Percentiles rank a stretch among this genome's conserved stretches.
Evolutionary conservation across 176 grass and related monocot species (phyloP).

Genomic region (Thalia dealbata): DNA sequence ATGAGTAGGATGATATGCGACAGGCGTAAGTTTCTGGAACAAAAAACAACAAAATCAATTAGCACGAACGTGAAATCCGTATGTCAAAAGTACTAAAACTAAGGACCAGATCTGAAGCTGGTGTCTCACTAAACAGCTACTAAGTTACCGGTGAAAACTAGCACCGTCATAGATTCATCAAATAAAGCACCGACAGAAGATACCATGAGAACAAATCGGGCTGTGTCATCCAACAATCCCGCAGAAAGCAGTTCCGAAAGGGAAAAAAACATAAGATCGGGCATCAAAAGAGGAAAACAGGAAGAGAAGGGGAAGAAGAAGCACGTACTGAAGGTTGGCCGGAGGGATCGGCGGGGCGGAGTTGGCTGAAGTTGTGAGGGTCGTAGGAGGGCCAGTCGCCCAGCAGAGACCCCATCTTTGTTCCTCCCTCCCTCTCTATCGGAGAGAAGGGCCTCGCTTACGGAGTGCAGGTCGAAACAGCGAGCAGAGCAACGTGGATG

Average conservation of each 20-base stretch:
- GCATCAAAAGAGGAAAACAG: neutral
- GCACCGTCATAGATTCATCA: too few relatives aligned
- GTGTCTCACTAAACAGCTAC: too few relatives aligned
- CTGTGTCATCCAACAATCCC: too few relatives aligned
- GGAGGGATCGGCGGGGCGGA: constrained; percentile 60
- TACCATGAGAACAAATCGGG: neutral
- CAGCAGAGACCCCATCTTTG: constrained; percentile 49
- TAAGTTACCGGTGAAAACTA: too few relatives aligned
- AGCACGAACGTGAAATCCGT: neutral
- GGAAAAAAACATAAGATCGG: too few relatives aligned
- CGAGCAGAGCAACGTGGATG: neutral
- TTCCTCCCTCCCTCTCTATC: neutral
- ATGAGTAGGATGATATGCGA: constrained; percentile 67
- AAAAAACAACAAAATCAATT: neutral
- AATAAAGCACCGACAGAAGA: neutral
- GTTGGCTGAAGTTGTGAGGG: constrained; percentile 77
- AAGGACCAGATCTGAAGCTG: neutral
- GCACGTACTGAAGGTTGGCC: constrained; percentile 51
- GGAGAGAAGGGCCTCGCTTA: too few relatives aligned
- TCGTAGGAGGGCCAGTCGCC: constrained; percentile 77
- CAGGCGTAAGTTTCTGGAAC: constrained; percentile 49
- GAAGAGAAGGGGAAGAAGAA: neutral
- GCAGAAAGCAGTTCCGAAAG: too few relatives aligned
- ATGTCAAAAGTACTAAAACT: neutral
- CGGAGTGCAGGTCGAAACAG: neutral